Evolutionary conservation across 2,329 filamentous ascomycete species (phyloP), one percentile per base, ranked within the genome.

Genomic region (Aspergillus brunneoviolaceus): DNA sequence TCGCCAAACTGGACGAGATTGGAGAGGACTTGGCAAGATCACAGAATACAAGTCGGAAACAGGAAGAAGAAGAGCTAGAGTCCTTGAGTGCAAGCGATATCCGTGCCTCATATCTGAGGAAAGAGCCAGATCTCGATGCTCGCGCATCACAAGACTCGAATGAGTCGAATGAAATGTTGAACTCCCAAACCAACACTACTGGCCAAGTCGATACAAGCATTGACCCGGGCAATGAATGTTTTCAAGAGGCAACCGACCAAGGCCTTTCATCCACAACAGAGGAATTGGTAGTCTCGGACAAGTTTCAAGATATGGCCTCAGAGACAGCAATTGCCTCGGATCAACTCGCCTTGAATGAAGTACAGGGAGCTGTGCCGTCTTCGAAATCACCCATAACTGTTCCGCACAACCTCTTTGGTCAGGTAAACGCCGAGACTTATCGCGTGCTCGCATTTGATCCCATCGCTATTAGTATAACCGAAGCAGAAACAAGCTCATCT

Each of bases 361-460:
- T 16, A 6, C 25, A 51, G 10, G 25, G 21, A 5, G 9, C 55
- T 45, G 12, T 14, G 5, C 25, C 35, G 12, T 3, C 10, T n/a
- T 10, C n/a, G 11, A 39, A 33, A n/a, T 25, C 50, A 2, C 5
- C 42, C 21, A 2, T 25, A 14, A 7, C 9, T 12, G n/a, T 21
- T 7, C 10, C n/a, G 29, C 49, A 27, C 19, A 4, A 6, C 2
- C 14, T 47, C n/a, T 11, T n/a, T 25, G 25, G 27, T 16, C 12
- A 53, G 3, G 47, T 57, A 23, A 47, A 55, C n/a, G 21, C 62
- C 25, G 61, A 66, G 7, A 62, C 60, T 4, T 76, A 76, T 60
- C 72, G 71, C 27, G 68, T 79, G n/a, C 66, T 79, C 29, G 73
- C 75, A 10, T 77, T 75, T 55, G 76, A 79, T 59, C 60, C 72